A percentile compares a stretch with the other conserved stretches of the same genome.
phyloP scores from a whole-genome alignment of 306 rosid genomes.

The Acacia crassicarpa region DNA sequence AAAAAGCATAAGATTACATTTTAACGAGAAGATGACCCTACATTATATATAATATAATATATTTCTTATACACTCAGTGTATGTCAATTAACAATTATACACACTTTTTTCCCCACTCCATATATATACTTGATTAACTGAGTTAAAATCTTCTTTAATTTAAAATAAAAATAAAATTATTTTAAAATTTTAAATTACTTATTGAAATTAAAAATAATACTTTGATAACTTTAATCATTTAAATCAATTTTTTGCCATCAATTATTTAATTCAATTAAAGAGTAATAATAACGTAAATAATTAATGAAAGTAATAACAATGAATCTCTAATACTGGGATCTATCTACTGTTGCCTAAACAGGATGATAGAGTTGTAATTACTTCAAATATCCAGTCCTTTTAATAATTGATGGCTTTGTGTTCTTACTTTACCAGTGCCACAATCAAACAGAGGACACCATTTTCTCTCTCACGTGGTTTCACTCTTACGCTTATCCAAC shows the following conservation, averaged over 20 bases:
- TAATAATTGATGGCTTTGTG: background rate
- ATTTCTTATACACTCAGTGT: no score
- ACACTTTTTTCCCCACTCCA: background rate
- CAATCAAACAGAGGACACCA: constrained; percentile 5
- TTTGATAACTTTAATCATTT: background rate
- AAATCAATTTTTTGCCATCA: background rate
- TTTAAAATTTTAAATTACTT: background rate
- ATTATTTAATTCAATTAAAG: no score
- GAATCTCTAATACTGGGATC: background rate
- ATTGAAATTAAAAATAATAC: background rate
- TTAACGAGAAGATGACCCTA: background rate
- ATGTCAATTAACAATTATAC: background rate
- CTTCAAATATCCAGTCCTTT: background rate
- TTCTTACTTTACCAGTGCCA: background rate
- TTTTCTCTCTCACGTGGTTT: constrained; percentile 16
- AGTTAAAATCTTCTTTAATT: background rate
- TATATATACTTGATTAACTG: background rate
- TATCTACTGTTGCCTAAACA: background rate
- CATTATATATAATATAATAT: no score
- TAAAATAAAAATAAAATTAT: background rate
- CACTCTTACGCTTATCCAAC: background rate
- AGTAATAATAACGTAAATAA: background rate
- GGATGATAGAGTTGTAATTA: constrained; percentile 26
- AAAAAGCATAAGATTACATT: background rate
- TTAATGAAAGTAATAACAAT: background rate